Evolutionary conservation across 169 alveolate genomes (phyloP), one percentile per base, ranked within the genome.

Genomic region (Eimeria tenella): DNA sequence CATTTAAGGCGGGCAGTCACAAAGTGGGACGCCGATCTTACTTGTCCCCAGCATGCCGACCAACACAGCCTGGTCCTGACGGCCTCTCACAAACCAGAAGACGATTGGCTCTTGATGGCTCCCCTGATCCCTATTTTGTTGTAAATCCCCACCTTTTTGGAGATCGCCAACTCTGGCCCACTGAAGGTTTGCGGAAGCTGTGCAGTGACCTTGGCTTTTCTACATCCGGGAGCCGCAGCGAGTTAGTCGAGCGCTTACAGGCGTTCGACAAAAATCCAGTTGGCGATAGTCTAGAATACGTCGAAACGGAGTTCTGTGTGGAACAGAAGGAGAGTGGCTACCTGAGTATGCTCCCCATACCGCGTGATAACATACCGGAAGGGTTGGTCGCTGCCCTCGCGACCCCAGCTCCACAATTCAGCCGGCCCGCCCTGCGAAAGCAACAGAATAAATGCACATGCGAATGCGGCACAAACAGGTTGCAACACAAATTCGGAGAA

Each of bases 121-220:
- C 70, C 71, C 88, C 88, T 53, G 88, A 23, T 7, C 70, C 88
- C n/a, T 53, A 79, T 49, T 53, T 53, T 79, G 88, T 21, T n/a
- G 70, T 79, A 5, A 79, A 79, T 55, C 88, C 88, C 42, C 71
- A 79, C 19, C 88, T 79, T 79, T 79, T 79, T 79, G 88, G 50
- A 79, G 88, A 79, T 19, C 88, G 55, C 19, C 71, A 79, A 49
- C 88, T 79, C 7, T 79, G 88, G 88, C 68, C 70, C 19, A 55
- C 71, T 4, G 88, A 53, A 1, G 42, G 71, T 15, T 50, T 79
- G 53, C 70, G 88, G 55, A 15, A 55, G 8, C 88, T 79, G 55
- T 79, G 88, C 88, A 79, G 88, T 68, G 70, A 79, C 19, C 52
- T 53, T 31, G 65, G 70, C 62, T 50, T 55, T 11, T 21, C 88